Evolutionary conservation across 176 grass and related monocot genomes (phyloP), one percentile per base, ranked within the genome.

Genomic region (Miscanthus lutarioriparius): DNA sequence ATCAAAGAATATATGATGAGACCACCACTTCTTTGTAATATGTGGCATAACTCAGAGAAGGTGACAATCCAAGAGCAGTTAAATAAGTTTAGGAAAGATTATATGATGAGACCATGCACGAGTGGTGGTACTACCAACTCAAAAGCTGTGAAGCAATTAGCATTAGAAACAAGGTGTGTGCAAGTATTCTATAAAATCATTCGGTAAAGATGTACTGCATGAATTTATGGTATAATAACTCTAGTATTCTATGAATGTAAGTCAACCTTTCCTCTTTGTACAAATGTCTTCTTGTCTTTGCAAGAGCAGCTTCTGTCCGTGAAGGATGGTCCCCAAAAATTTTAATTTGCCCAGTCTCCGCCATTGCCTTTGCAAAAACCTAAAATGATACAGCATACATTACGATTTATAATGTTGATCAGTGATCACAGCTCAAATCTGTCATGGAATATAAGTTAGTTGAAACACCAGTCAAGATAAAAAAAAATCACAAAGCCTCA

Each of bases 311-410:
- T 84, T 98, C 96, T 89, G 93, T 91, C 73, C 76, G 72, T 56
- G 96, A 87, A 77, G 96, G 96, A 37, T 98, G 40, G 74, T 95
- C 91, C 23, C 96, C 96, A 84, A 94, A 98, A 73, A 98, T 85
- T 79, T 98, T 92, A 81, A 92, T 98, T 86, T 98, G 96, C 20
- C 96, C 96, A 67, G 80, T 94, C 72, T 98, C 91, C 3, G 96
- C 81, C 93, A 95, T 98, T 75, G 93, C 93, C 89, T 98, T 98
- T 91, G 96, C 89, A 80, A 98, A 96, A 72, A 98, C 96, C 96
- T 98, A 88, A 72, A 64, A 76, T 15, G 88, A 53, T 63, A 58
- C 43, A 83, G 38, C 30, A 61, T 43, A 23, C 9, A 82, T 53
- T 82, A 75, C 2, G 54, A 78, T 72, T 63, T 79, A 79, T 3